These are phyloP conservation scores for Verbena officinalis DNA, from an alignment of 257 asterid genomes.

Conservation along the genomic window DNA sequence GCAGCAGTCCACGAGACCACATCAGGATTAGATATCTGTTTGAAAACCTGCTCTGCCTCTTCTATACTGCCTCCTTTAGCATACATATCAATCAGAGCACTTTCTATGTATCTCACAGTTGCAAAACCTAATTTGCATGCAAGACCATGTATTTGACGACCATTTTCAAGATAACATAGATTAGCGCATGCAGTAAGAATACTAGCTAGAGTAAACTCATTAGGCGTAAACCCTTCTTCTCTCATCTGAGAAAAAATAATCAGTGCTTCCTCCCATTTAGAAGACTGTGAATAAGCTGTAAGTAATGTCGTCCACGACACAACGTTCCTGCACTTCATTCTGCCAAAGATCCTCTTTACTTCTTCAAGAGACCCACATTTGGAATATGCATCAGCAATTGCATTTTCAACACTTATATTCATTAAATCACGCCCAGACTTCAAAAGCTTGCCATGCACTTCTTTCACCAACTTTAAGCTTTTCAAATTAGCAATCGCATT, in stretches of 20 bases:
- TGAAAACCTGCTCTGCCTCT: constrained; percentile 49
- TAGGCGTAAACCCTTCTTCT: constrained; percentile 46
- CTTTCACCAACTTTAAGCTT: constrained; percentile 38
- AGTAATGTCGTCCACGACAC: constrained; percentile 57
- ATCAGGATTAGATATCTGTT: constrained; percentile 43
- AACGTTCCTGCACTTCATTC: constrained; percentile 42
- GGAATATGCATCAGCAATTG: constrained; percentile 58
- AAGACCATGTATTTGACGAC: constrained; percentile 49
- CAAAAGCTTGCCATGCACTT: constrained; percentile 54
- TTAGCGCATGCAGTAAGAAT: constrained; percentile 50
- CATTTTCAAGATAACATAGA: constrained; percentile 49
- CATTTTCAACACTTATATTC: constrained; percentile 43
- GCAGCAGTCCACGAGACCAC: constrained; percentile 56
- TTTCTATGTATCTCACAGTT: constrained; percentile 39
- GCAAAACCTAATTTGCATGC: constrained; percentile 42
- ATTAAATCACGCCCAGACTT: constrained; percentile 35
- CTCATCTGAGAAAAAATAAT: constrained; percentile 47
- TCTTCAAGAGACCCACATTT: constrained; percentile 52
- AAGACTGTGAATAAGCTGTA: constrained; percentile 49
- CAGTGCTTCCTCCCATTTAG: constrained; percentile 47
- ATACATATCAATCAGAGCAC: constrained; percentile 61
- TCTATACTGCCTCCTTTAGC: constrained; percentile 53
- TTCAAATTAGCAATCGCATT: constrained; percentile 45
- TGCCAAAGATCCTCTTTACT: constrained; percentile 44
- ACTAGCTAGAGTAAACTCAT: constrained; percentile 47